Percentiles rank a stretch among this genome's conserved stretches.
Evolutionary conservation across 345 rosid species (phyloP).

Genomic region (Angophora floribunda): DNA sequence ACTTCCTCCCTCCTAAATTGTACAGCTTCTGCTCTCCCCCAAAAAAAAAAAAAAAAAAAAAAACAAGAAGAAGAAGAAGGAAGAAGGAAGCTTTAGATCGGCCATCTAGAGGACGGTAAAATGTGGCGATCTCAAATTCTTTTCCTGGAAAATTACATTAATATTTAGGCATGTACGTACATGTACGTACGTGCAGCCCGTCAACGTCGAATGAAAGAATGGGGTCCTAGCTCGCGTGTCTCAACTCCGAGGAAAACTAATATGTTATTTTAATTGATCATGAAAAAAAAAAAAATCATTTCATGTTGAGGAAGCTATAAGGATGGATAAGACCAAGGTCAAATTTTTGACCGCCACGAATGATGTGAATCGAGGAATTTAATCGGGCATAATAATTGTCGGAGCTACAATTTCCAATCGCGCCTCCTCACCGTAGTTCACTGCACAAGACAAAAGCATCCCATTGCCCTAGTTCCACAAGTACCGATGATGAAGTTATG

Average conservation of each 20-base stretch:
- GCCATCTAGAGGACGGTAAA: background rate
- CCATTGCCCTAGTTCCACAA: background rate
- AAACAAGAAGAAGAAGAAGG: background rate
- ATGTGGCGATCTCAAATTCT: background rate
- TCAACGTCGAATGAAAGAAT: background rate
- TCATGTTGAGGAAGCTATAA: background rate
- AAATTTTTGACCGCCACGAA: background rate
- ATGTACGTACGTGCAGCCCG: background rate
- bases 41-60: background rate
- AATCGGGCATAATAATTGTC: background rate
- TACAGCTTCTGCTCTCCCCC: constrained; percentile 27
- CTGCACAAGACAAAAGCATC: background rate
- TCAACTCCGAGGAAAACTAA: background rate
- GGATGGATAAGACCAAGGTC: background rate
- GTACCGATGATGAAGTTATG: background rate
- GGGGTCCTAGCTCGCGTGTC: background rate
- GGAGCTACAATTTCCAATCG: background rate
- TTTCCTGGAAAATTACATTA: background rate
- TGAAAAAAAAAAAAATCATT: background rate
- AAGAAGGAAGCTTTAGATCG: background rate
- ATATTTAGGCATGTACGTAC: background rate
- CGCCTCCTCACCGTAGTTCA: background rate
- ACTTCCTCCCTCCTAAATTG: constrained; percentile 43
- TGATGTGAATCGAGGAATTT: background rate
- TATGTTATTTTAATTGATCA: background rate